These are phyloP conservation scores for Cryptosporidium tyzzeri DNA, from an alignment of 169 alveolate species.

Conservation along the genomic window DNA sequence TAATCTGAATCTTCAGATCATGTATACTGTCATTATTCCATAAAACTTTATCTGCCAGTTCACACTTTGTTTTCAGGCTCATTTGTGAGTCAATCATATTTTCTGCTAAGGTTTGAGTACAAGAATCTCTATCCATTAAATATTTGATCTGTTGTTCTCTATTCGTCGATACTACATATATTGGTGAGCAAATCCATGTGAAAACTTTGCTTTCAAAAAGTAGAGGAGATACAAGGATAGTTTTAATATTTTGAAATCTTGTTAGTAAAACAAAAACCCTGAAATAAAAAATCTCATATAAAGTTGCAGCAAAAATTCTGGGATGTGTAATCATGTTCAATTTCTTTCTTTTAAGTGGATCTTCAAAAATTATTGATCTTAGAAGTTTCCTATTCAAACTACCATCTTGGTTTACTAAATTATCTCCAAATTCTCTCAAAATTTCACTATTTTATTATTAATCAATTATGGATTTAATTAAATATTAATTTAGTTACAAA, in stretches of 20 bases:
- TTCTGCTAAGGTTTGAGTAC: constrained; percentile 17
- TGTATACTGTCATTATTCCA: constrained; percentile 72
- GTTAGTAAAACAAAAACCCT: constrained; percentile 76
- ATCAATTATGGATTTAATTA: neutral
- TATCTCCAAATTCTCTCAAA: constrained; percentile 80
- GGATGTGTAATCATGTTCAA: constrained; percentile 83
- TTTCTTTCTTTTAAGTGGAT: constrained; percentile 76
- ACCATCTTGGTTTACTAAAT: constrained; percentile 78
- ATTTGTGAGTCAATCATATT: constrained; percentile 65
- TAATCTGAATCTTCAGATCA: neutral
- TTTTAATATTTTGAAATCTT: constrained; percentile 15
- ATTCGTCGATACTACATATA: constrained; percentile 78
- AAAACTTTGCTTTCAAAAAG: constrained; percentile 83
- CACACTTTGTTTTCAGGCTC: constrained; percentile 51
- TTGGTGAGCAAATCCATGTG: constrained; percentile 84
- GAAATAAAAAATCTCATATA: constrained; percentile 69
- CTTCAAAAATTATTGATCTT: constrained; percentile 81
- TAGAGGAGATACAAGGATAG: constrained; percentile 85
- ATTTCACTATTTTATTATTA: constrained; percentile 44
- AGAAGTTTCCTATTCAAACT: constrained; percentile 81
- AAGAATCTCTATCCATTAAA: constrained; percentile 78
- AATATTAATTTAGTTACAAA: neutral
- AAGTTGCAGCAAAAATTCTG: constrained; percentile 78
- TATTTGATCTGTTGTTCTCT: constrained; percentile 77
- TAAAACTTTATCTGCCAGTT: constrained; percentile 76